Conservation (phyloP, 352 stramenopile genomes). For the Globisporangium recalcitrans region DNA sequence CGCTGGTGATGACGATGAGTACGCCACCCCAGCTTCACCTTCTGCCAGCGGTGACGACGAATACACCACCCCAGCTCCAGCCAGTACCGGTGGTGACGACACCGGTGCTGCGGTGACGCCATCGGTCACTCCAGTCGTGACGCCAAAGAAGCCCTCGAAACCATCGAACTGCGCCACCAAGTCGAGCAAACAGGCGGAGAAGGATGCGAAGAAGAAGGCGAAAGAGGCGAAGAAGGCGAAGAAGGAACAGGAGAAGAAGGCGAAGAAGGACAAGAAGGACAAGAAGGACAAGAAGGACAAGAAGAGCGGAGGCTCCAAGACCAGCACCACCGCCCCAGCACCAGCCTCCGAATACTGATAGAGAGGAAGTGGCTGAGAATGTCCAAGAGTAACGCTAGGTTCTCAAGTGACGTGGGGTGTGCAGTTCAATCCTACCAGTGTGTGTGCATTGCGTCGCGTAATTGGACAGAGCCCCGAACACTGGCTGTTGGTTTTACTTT, state of each 20-base stretch:
- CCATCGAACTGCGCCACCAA: conserved; percentile 5
- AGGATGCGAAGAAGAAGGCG: conserved; percentile 3
- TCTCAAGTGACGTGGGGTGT: not conserved
- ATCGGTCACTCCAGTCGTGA: conserved; percentile 8
- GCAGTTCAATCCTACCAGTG: not conserved
- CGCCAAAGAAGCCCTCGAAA: conserved; percentile 8
- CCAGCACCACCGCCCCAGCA: not conserved
- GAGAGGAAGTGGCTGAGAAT: not conserved
- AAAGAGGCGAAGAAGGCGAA: conserved; percentile 6
- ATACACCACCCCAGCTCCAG: not conserved
- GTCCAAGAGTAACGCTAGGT: not conserved
- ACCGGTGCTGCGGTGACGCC: not conserved
- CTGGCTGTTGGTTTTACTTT: no score
- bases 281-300: conserved; percentile 1
- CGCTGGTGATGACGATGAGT: not conserved
- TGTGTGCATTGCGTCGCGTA: no score
- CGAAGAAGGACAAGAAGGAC: conserved; percentile 3
- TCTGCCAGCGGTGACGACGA: not conserved
- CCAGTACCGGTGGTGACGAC: not conserved
- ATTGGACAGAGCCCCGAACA: no score
- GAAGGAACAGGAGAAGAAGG: conserved; percentile 2
- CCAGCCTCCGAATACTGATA: conserved; percentile 1
- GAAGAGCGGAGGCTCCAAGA: not conserved
- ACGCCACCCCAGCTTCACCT: not conserved
- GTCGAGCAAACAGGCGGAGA: not conserved